Evolutionary conservation across 139 green algal genomes (phyloP).

Genomic region (Picochlorum sp.): DNA sequence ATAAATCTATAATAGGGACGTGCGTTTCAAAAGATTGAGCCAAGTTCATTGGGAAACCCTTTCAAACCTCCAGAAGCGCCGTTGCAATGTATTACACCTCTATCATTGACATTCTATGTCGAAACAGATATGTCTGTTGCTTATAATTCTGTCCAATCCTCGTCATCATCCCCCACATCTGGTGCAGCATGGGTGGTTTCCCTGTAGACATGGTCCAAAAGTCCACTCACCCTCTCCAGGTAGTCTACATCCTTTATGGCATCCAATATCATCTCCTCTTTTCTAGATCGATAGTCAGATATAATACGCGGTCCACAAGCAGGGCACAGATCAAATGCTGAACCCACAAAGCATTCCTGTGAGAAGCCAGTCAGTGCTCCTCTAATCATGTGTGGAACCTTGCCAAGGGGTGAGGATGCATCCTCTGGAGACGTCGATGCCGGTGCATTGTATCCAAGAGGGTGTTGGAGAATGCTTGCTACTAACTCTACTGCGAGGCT

Average conservation of each 20-base stretch:
- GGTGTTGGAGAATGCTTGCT: conserved; percentile 71
- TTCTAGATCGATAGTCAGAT: conserved; percentile 36
- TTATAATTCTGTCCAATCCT: neutral
- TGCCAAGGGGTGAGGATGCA: conserved; percentile 46
- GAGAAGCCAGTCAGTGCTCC: conserved; percentile 31
- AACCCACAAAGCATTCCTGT: conserved; percentile 51
- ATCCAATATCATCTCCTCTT: conserved; percentile 51
- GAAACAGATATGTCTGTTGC: neutral
- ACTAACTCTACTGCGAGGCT: conserved; percentile 86
- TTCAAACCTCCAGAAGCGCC: neutral
- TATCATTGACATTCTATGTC: neutral
- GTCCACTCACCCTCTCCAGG: conserved; percentile 72
- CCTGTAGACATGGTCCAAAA: conserved; percentile 37
- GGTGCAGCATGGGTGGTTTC: no score
- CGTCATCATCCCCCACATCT: conserved; percentile 14
- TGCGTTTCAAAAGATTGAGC: neutral
- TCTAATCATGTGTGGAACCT: conserved; percentile 47
- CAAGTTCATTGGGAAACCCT: neutral
- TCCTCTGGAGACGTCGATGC: conserved; percentile 6
- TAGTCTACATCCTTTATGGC: conserved; percentile 27
- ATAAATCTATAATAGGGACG: conserved; percentile 27
- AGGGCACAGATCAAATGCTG: conserved; percentile 78
- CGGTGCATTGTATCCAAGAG: conserved; percentile 35
- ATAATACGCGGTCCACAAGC: conserved; percentile 79
- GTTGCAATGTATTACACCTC: neutral